These are phyloP conservation scores for Litchi chinensis DNA, from an alignment of 345 rosid genomes.

Conservation along the genomic window DNA sequence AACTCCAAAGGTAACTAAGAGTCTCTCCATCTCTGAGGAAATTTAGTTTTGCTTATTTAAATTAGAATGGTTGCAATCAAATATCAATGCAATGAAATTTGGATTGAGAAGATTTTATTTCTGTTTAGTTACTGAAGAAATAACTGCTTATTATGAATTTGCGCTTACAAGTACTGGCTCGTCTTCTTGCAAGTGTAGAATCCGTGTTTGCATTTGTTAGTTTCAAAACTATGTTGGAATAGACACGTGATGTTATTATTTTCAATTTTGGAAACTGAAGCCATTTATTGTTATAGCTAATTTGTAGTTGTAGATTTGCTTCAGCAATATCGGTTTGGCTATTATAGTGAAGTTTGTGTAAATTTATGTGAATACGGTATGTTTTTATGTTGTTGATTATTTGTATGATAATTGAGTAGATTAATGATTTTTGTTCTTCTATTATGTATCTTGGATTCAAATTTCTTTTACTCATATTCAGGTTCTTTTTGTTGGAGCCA, in stretches of 20 bases:
- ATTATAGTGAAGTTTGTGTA: not conserved
- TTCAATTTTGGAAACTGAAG: constrained; percentile 2
- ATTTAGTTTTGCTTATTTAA: not conserved
- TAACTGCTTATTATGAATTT: not conserved
- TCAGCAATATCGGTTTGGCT: not conserved
- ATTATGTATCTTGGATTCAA: constrained; percentile 42
- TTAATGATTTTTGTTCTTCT: constrained; percentile 12
- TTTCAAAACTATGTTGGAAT: not conserved
- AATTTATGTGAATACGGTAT: not conserved
- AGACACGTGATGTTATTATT: not conserved
- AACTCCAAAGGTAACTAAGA: constrained; percentile 46
- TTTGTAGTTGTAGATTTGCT: not conserved
- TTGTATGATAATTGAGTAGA: constrained; percentile 1
- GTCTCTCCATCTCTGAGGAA: constrained; percentile 10
- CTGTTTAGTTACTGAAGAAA: not conserved
- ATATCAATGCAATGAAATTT: not conserved
- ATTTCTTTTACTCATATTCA: constrained; percentile 68
- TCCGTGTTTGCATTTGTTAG: not conserved
- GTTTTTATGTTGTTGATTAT: not conserved
- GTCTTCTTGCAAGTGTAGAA: not conserved
- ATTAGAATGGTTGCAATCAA: not conserved
- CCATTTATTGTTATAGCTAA: not conserved
- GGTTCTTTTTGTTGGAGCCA: constrained; percentile 99
- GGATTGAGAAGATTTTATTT: not conserved
- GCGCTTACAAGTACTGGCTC: not conserved